phyloP scores from a whole-genome alignment of 352 stramenopile species.

The Pythium biforme region DNA sequence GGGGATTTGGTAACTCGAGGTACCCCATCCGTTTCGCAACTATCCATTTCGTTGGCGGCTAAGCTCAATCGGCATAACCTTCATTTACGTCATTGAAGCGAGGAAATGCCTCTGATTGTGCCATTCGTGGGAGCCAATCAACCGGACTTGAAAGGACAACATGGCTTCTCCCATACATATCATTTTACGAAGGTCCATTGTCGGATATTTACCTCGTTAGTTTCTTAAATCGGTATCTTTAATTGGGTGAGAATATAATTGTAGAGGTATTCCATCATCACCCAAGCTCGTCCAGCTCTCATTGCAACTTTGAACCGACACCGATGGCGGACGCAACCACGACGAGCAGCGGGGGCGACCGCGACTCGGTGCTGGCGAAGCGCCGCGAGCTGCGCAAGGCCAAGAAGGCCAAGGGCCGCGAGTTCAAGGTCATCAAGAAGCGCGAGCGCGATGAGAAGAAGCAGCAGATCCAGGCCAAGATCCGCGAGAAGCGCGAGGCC shows the following conservation, averaged over 20 bases:
- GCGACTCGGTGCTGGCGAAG: constrained; percentile 30
- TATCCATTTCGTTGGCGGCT: not conserved
- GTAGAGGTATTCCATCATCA: not conserved
- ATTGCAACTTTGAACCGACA: constrained; percentile 14
- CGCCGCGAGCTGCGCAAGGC: constrained; percentile 76
- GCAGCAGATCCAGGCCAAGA: constrained; percentile 72
- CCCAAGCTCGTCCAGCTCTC: not conserved
- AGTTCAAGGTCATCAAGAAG: constrained; percentile 67
- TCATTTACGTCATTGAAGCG: not conserved
- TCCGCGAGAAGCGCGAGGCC: constrained; percentile 71
- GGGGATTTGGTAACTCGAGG: not conserved
- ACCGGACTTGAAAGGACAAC: constrained; percentile 23
- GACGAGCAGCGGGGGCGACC: constrained; percentile 23
- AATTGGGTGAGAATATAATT: no score
- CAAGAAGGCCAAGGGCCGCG: constrained; percentile 74
- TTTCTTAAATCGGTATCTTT: no score
- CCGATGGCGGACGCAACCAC: constrained; percentile 2
- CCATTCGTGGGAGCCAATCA: constrained; percentile 28
- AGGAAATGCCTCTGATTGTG: constrained; percentile 6
- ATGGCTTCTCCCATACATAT: constrained; percentile 9
- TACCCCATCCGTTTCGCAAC: not conserved
- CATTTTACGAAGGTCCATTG: not conserved
- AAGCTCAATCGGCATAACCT: not conserved
- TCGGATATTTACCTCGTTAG: no score
- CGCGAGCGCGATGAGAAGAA: constrained; percentile 69